phyloP scores from a whole-genome alignment of 257 asterid species.

The Plantago ovata region DNA sequence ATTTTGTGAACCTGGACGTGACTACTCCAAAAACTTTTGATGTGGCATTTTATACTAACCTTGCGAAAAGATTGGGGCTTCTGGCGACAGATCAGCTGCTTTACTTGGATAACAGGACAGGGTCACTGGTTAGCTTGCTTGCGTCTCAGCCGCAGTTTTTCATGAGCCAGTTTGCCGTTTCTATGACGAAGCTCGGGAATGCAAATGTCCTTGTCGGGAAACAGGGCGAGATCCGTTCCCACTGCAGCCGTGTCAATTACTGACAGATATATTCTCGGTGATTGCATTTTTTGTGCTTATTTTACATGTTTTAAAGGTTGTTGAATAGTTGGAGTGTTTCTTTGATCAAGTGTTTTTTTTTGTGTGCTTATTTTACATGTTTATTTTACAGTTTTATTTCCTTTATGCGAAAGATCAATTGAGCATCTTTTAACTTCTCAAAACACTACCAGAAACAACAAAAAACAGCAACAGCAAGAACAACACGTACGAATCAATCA shows the following conservation, averaged over 20 bases:
- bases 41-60: constrained; percentile 34
- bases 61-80: constrained; percentile 33
- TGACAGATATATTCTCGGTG: neutral
- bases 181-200: constrained; percentile 47
- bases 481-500: too few species aligned
- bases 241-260: constrained; percentile 31
- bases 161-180: constrained; percentile 36
- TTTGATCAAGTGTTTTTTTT: too few species aligned
- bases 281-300: too few species aligned
- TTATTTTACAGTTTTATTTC: too few species aligned
- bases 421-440: too few species aligned
- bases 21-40: constrained; percentile 41
- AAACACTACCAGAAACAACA: too few species aligned
- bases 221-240: constrained; percentile 37
- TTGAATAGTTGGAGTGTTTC: too few species aligned
- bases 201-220: constrained; percentile 30
- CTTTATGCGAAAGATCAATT: too few species aligned
- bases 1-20: constrained; percentile 28
- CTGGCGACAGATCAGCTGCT: constrained; percentile 43
- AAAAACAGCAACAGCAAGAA: constrained; percentile 7
- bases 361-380: too few species aligned
- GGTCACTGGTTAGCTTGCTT: constrained; percentile 27
- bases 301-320: too few species aligned
- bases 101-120: constrained; percentile 34
- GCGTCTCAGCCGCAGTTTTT: constrained; percentile 36